phyloP scores from a whole-genome alignment of 2,329 filamentous ascomycete species.

The Apiospora malaysiana region DNA sequence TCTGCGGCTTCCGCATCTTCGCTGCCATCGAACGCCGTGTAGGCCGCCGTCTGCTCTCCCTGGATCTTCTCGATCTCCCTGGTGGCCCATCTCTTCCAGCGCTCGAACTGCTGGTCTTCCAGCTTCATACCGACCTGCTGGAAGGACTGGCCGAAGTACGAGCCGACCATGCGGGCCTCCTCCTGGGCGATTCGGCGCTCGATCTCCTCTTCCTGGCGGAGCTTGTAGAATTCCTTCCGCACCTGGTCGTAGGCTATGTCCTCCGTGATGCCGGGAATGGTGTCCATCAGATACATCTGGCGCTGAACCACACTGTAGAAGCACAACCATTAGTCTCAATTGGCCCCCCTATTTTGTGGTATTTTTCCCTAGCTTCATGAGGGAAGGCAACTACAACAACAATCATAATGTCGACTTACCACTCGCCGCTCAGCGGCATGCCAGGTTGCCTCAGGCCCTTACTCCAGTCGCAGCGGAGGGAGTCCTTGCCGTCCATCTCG shows the following conservation, averaged over 20 bases:
- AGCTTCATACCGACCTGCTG: slow-evolving; percentile 81
- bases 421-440: slow-evolving; percentile 82
- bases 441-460: slow-evolving; percentile 74
- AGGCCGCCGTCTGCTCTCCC: slow-evolving; percentile 31
- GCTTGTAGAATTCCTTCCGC: slow-evolving; percentile 86
- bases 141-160: slow-evolving; percentile 82
- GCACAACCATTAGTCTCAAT: slow-evolving; percentile 18
- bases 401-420: slow-evolving; percentile 57
- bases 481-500: slow-evolving; percentile 85
- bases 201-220: slow-evolving; percentile 83
- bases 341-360: not conserved
- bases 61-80: slow-evolving; percentile 34
- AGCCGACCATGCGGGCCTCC: slow-evolving; percentile 84
- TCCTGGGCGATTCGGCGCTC: slow-evolving; percentile 83
- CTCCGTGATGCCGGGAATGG: slow-evolving; percentile 61
- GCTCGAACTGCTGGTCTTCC: slow-evolving; percentile 80
- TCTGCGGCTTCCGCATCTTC: slow-evolving; percentile 5
- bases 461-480: slow-evolving; percentile 79
- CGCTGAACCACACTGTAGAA: slow-evolving; percentile 82
- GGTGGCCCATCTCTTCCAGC: slow-evolving; percentile 68
- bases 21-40: slow-evolving; percentile 32
- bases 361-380: not conserved
- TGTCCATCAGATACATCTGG: slow-evolving; percentile 83
- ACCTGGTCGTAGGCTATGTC: slow-evolving; percentile 82
- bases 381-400: not conserved